phyloP scores from a whole-genome alignment of 257 asterid genomes.

The Solanum pimpinellifolium region DNA sequence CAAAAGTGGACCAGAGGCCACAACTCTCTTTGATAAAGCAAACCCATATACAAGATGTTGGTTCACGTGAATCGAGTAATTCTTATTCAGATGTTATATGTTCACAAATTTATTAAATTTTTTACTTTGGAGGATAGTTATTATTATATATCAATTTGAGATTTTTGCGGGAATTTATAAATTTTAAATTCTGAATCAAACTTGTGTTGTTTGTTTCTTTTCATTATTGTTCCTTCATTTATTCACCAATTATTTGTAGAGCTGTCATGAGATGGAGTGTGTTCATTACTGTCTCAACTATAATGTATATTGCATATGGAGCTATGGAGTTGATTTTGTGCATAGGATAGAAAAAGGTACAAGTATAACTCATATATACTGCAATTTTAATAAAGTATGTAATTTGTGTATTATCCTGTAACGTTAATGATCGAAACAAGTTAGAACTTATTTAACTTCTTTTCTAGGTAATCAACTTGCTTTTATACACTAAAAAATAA shows the following conservation, averaged over 20 bases:
- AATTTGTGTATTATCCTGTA: not conserved
- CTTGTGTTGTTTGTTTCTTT: not conserved
- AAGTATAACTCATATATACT: not conserved
- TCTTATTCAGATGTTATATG: not conserved
- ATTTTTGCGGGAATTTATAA: rapidly evolving
- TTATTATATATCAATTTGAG: not conserved
- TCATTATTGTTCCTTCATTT: not conserved
- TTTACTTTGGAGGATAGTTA: not conserved
- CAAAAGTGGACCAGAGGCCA: not conserved
- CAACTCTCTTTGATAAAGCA: not conserved
- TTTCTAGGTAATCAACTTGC: not conserved
- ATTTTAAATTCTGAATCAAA: not conserved
- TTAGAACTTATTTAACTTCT: not conserved
- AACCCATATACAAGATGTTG: too few relatives aligned
- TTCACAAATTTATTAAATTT: not conserved
- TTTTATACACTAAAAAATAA: not conserved
- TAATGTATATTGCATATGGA: not conserved
- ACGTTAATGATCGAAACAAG: not conserved
- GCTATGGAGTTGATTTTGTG: not conserved
- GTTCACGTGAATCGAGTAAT: not conserved
- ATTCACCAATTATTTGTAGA: not conserved
- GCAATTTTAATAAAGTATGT: not conserved
- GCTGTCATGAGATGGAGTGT: not conserved
- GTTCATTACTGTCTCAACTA: not conserved
- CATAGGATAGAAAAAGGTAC: not conserved